phyloP scores from a whole-genome alignment of 2,329 filamentous ascomycete species.

The Dactylellina cionopaga region DNA sequence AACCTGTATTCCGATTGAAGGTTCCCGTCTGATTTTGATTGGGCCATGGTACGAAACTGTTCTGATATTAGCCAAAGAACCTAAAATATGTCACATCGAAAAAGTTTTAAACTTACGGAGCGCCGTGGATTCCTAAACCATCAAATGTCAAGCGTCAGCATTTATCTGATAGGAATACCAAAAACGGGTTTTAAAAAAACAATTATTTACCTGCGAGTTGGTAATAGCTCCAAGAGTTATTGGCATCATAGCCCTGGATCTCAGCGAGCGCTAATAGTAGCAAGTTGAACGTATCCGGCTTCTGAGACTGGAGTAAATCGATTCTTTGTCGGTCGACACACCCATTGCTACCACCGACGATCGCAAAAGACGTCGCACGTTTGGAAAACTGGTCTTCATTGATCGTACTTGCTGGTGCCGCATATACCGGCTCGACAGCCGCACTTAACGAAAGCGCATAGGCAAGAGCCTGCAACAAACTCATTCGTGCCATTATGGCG shows the following conservation, averaged over 20 bases:
- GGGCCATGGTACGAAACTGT: constrained; percentile 33
- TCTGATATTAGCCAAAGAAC: neutral
- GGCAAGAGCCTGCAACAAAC: no score
- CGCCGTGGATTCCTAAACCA: constrained; percentile 37
- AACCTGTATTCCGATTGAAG: constrained; percentile 17
- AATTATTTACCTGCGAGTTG: constrained; percentile 21
- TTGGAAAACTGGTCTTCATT: no score
- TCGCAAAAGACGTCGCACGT: neutral
- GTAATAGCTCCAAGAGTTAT: constrained; percentile 8
- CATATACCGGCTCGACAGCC: no score
- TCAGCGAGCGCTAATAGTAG: constrained; percentile 29
- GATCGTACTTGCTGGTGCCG: no score
- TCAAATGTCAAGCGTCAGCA: neutral
- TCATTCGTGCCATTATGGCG: no score
- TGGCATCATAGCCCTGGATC: neutral
- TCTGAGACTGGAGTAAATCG: neutral
- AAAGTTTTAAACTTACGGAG: constrained; percentile 30
- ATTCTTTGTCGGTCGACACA: constrained; percentile 14
- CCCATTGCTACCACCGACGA: constrained; percentile 1
- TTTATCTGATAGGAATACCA: neutral
- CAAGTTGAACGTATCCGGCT: constrained; percentile 35
- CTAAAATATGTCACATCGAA: neutral
- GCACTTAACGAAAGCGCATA: no score
- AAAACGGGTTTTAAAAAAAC: no score
- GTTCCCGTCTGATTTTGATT: neutral